phyloP scores from a whole-genome alignment of 371 early-diverging fungal genomes.

The Batrachochytrium dendrobatidis region DNA sequence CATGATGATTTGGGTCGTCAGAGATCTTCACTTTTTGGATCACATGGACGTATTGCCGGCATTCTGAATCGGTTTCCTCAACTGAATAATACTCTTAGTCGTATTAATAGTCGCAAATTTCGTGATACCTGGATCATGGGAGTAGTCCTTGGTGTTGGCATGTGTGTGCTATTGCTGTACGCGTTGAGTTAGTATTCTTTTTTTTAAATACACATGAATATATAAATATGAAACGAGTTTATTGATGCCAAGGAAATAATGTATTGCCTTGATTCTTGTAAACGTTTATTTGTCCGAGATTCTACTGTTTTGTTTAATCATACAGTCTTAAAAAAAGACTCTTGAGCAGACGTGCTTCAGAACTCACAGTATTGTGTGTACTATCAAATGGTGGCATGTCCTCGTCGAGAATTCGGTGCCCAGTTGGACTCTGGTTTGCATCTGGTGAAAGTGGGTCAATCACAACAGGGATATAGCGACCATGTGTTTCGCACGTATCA shows the following conservation, averaged over 20 bases:
- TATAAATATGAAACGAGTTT: too few relatives aligned
- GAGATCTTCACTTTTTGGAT: conserved; percentile 40
- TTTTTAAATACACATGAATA: too few relatives aligned
- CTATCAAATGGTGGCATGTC: conserved; percentile 31
- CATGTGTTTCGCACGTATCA: conserved; percentile 43
- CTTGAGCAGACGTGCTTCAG: conserved; percentile 46
- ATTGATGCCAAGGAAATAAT: too few relatives aligned
- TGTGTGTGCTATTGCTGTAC: conserved; percentile 45
- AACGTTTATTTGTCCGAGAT: too few relatives aligned
- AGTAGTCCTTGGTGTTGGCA: conserved; percentile 52
- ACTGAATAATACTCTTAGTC: conserved; percentile 53
- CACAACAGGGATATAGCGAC: conserved; percentile 40
- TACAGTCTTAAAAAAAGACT: conserved; percentile 38
- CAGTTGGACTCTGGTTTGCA: conserved; percentile 13
- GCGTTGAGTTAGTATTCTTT: conserved; percentile 10
- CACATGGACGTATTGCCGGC: conserved; percentile 43
- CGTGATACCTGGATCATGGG: conserved; percentile 60
- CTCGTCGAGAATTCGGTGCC: not conserved
- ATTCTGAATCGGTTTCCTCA: conserved; percentile 55
- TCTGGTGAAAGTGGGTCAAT: conserved; percentile 33
- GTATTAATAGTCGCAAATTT: conserved; percentile 54
- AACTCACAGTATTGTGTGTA: conserved; percentile 35
- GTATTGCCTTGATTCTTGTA: too few relatives aligned
- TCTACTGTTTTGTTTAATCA: too few relatives aligned
- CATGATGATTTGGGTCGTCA: conserved; percentile 51